A percentile compares a stretch with the other conserved stretches of the same genome.
Evolutionary conservation across 164 flowering plant genomes (phyloP).

Genomic region (Aristolochia contorta): DNA sequence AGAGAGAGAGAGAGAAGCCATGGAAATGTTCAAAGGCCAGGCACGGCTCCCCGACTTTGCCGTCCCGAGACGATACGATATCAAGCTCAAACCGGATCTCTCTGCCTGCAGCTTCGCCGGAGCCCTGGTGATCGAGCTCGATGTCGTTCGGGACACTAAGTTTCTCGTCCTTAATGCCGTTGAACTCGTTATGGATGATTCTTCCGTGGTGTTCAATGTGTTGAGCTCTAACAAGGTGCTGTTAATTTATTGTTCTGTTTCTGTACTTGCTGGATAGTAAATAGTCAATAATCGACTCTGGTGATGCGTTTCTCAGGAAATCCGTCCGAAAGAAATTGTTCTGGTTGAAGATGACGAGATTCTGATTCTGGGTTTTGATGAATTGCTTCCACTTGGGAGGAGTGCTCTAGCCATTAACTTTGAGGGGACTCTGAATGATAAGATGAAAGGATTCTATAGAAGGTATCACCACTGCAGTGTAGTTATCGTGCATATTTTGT

Average conservation of each 20-base stretch:
- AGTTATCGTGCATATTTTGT: no score
- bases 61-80: slow-evolving; percentile 52
- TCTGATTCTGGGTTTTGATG: slow-evolving; percentile 34
- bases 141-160: no score
- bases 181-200: no score
- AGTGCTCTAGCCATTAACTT: slow-evolving; percentile 35
- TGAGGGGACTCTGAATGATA: slow-evolving; percentile 69
- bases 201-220: no score
- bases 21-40: slow-evolving; percentile 47
- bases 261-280: no score
- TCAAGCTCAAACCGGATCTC: slow-evolving; percentile 49
- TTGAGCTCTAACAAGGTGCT: no score
- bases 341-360: slow-evolving; percentile 53
- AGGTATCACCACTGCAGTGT: slow-evolving; percentile 15
- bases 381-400: slow-evolving; percentile 24
- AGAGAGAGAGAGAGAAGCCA: background rate
- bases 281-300: slow-evolving; percentile 14
- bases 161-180: no score
- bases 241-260: no score
- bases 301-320: slow-evolving; percentile 15
- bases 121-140: no score
- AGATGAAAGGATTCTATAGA: slow-evolving; percentile 89
- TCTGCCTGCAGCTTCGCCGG: slow-evolving; percentile 51
- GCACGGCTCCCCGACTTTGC: slow-evolving; percentile 51
- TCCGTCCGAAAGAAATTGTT: slow-evolving; percentile 24